Evolutionary conservation across 2,329 filamentous ascomycete genomes (phyloP), one percentile per base, ranked within the genome.

Genomic region (Aspergillus brunneoviolaceus): DNA sequence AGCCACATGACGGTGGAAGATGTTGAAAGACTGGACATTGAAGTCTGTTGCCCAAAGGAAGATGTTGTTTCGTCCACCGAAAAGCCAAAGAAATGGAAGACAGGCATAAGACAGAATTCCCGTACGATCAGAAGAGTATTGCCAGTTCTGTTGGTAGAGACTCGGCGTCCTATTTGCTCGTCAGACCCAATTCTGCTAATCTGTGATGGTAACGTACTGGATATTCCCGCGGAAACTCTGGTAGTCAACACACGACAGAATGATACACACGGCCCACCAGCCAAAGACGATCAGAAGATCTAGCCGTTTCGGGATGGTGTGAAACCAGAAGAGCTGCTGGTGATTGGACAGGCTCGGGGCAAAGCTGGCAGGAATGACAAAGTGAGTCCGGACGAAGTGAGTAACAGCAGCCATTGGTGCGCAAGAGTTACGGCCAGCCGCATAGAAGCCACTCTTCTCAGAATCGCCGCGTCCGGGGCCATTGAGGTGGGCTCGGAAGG

Each of bases 41-140:
- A 86, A 89, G 0, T 86, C 85, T 0, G 87, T 89, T 0, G 85
- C 65, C 84, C 84, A 87, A 58, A 88, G 75, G 12, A 89, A 78
- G 0, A 85, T 62, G 57, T 89, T 88, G 62, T 90, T 89, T 7
- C 87, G 77, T 72, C 84, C 83, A 3, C 83, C 83, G 64, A 89
- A 89, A 0, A 89, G 70, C 85, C 86, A 89, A 0, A 89, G 77
- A 10, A 87, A 67, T 0, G 85, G 84, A 11, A 89, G 80, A 62
- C 86, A 87, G 5, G 83, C 82, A 60, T 85, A 82, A 0, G 84
- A 82, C n/a, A 89, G 79, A 35, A 86, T 81, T 0, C 86, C 86
- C 0, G 85, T 86, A 7, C 87, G 81, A 60, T 88, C 85, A 0
- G 84, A 82, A 0, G 85, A 74, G 56, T 85, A 87, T 2, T 85